Evolutionary conservation across 129 eudicot genomes (phyloP), one percentile per base, ranked within the genome.

Genomic region (Centrapalus pauciflorus): DNA sequence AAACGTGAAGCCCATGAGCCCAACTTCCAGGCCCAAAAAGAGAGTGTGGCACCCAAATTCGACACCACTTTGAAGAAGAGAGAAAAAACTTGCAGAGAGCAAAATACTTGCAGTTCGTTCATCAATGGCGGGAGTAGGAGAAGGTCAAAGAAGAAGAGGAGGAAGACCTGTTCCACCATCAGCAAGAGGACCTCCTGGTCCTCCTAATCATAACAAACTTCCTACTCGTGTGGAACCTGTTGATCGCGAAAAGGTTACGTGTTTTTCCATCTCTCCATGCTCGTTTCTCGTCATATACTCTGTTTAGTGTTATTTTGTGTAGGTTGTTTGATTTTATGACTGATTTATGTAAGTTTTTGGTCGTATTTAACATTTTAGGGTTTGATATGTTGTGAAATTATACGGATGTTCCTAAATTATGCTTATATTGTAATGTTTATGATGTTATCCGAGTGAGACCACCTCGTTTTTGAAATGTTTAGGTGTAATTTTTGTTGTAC

Each of bases 231-330:
- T 74, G 34, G 80, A 70, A 55, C 87, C 90, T 51, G 85, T 91
- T 55, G 96, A 91, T 70, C 97, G 97, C 28, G 97, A 91, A 73
- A 91, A 91, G 97, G 97, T 91, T 60, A 48, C 28, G 52, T 32
- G 48, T 60, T 33, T 0, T 48, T 26, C 62, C 17, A 35, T 27
- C 60, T 37, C 26, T 59, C 4, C 20, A 45, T 52, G 26, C 10
- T 2, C 13, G 8, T 45, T 41, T 33, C 2, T 40, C 38, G 3
- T 51, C 0, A 20, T 16, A 33, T 14, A 7, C 4, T 4, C 6
- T 11, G 13, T 67, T 1, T 58, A 40, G 7, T 32, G 34, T 17
- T n/a, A n/a, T n/a, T n/a, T n/a, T n/a, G n/a, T n/a, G n/a, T n/a
- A n/a, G n/a, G n/a, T n/a, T n/a, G n/a, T n/a, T n/a, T n/a, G n/a